These are phyloP conservation scores for Trypanosoma conorhini DNA, from an alignment of 208 protist species.

Conservation along the genomic window DNA sequence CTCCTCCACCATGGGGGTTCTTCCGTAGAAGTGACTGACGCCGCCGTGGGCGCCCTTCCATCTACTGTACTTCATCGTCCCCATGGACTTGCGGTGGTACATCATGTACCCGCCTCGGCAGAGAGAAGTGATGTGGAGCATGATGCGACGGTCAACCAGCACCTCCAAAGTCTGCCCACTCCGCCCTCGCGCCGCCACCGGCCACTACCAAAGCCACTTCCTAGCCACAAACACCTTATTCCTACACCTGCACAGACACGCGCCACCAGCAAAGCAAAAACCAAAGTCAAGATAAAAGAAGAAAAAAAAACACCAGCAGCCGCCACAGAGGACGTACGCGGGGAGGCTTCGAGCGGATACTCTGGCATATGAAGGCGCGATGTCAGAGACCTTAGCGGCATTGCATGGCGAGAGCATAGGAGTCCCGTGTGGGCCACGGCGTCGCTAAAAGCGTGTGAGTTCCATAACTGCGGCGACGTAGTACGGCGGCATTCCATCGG, in stretches of 20 bases:
- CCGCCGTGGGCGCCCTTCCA: constrained; percentile 80
- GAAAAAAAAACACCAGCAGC: background rate
- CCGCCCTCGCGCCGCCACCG: background rate
- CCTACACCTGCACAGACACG: background rate
- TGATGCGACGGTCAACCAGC: background rate
- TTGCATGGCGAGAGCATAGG: background rate
- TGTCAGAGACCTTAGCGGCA: background rate
- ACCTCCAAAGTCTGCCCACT: background rate
- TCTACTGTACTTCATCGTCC: constrained; percentile 83
- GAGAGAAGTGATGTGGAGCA: constrained; percentile 45
- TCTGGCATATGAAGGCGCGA: background rate
- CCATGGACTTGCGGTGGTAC: constrained; percentile 89
- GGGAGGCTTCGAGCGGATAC: background rate
- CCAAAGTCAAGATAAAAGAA: background rate
- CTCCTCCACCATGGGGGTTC: constrained; percentile 81
- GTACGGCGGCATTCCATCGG: constrained; percentile 1
- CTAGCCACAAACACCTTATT: background rate
- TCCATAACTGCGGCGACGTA: constrained; percentile 37
- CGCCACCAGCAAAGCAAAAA: background rate
- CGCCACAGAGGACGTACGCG: background rate
- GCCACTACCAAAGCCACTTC: background rate
- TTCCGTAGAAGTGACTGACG: constrained; percentile 86
- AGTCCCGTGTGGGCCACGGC: background rate
- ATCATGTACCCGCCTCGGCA: constrained; percentile 80
- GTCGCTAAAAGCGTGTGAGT: constrained; percentile 19